Base-by-base conservation (phyloP, 139 green algal genomes). In the Spirogloea muscicola region DNA sequence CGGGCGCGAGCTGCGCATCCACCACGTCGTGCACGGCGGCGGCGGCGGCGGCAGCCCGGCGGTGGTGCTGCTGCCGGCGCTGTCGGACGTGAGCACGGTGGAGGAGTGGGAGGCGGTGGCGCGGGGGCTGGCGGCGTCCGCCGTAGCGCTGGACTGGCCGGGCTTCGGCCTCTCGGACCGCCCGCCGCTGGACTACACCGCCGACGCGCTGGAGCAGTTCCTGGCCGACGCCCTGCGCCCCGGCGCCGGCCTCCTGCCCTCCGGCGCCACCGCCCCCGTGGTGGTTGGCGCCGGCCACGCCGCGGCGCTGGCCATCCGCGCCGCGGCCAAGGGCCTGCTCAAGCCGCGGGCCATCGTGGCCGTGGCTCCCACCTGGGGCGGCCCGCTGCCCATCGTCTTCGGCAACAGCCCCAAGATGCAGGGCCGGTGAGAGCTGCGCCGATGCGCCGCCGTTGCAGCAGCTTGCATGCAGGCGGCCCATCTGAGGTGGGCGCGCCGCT, bases 41-140 rank as follows among this genome's bases (percentile, higher is more conserved):
- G n/a, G n/a, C n/a, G n/a, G n/a, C n/a, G n/a, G n/a, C n/a, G n/a
- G n/a, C n/a, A n/a, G n/a, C 27, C 62, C 34, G 18, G 49, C 43
- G 18, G 37, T 74, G 7, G 34, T 74, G 16, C 68, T 74, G 21
- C 38, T 74, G 66, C 66, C 66, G 21, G n/a, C 66, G 25, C 42
- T 67, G n/a, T 74, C 66, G 13, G 66, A 74, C 40, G 66, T 74
- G 34, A 74, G 66, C 66, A 74, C 66, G 1, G 44, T 69, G 16
- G 66, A 74, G 13, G 66, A 74, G 49, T 74, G 42, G 43, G 43
- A 39, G 18, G 25, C 67, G 18, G 66, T 74, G 43, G 66, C 66
- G n/a, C 21, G 27, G 3, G 43, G 31, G 34, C 37, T 74, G 66
- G 66, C 66, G 27, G n/a, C n/a, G n/a, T 31, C 44, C 34, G 31